Evolutionary conservation across 495 filamentous ascomycete genomes (phyloP).

Genomic region (Aspergillus nidulans): DNA sequence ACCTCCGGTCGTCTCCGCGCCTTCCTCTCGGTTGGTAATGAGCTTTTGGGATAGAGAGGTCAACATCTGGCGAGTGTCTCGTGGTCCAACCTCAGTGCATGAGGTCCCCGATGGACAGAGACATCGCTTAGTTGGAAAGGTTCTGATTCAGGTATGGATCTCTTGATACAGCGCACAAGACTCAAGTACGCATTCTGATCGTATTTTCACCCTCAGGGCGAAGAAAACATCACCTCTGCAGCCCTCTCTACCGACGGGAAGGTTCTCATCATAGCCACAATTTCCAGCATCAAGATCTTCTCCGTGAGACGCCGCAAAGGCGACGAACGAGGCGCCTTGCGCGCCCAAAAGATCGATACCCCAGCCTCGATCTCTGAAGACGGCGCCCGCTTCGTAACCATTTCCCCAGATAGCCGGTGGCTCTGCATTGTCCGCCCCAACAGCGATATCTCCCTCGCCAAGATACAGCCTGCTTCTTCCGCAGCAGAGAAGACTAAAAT

Average conservation of each 20-base stretch:
- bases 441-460: conserved; percentile 44
- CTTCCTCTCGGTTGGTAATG: conserved; percentile 66
- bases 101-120: conserved; percentile 43
- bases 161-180: background rate
- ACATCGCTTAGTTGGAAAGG: conserved; percentile 59
- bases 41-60: conserved; percentile 93
- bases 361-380: conserved; percentile 40
- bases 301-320: conserved; percentile 39
- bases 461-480: conserved; percentile 33
- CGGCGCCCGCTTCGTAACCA: conserved; percentile 63
- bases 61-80: conserved; percentile 69
- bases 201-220: conserved; percentile 46
- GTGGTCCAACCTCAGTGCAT: conserved; percentile 37
- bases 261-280: conserved; percentile 72
- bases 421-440: conserved; percentile 50
- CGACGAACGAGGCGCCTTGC: conserved; percentile 50
- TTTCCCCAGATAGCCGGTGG: conserved; percentile 52
- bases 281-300: conserved; percentile 76
- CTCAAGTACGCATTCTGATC: background rate
- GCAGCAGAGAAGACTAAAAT: conserved; percentile 38
- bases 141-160: conserved; percentile 55
- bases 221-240: conserved; percentile 83
- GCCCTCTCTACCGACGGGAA: conserved; percentile 68
- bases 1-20: conserved; percentile 63
- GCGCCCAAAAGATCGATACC: conserved; percentile 63